Percentiles rank a stretch among this genome's conserved stretches.
Conservation (phyloP, 371 early-diverging fungal genomes). For the Mortierella sp. region DNA sequence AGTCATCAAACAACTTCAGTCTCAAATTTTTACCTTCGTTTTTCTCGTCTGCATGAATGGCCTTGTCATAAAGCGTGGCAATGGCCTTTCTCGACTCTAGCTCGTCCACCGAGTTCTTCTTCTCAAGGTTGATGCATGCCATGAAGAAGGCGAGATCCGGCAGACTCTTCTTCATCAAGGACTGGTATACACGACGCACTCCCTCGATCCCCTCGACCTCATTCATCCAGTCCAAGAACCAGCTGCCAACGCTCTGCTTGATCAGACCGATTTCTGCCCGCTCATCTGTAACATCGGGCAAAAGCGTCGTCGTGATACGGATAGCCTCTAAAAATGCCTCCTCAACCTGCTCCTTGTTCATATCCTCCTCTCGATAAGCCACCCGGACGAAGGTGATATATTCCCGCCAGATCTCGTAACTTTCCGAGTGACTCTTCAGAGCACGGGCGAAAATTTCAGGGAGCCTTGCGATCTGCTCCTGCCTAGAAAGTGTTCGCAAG, state of each 20-base stretch:
- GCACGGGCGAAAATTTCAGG: conserved; percentile 48
- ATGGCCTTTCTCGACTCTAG: conserved; percentile 50
- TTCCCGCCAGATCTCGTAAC: conserved; percentile 55
- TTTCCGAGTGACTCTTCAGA: conserved; percentile 37
- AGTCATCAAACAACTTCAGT: too few species aligned
- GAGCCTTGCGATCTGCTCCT: conserved; percentile 39
- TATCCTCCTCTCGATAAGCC: conserved; percentile 30
- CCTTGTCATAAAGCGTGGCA: conserved; percentile 64
- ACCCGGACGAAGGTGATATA: conserved; percentile 48
- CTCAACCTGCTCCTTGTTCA: conserved; percentile 48
- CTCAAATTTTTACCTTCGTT: conserved; percentile 61
- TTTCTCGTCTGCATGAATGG: conserved; percentile 60
- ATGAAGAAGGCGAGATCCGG: conserved; percentile 71
- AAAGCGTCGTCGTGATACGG: conserved; percentile 56
- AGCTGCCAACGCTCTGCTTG: conserved; percentile 59
- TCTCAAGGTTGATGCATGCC: conserved; percentile 69
- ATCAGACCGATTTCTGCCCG: conserved; percentile 59
- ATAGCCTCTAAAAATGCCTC: conserved; percentile 59
- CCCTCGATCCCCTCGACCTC: conserved; percentile 61
- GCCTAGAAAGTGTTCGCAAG: conserved; percentile 24
- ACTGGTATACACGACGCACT: conserved; percentile 63
- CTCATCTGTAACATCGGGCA: conserved; percentile 61
- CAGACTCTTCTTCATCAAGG: conserved; percentile 64
- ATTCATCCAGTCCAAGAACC: conserved; percentile 63
- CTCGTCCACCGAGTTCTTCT: conserved; percentile 46